Evolutionary conservation across 306 rosid genomes (phyloP), one percentile per base, ranked within the genome.

Genomic region (Luffa aegyptiaca): DNA sequence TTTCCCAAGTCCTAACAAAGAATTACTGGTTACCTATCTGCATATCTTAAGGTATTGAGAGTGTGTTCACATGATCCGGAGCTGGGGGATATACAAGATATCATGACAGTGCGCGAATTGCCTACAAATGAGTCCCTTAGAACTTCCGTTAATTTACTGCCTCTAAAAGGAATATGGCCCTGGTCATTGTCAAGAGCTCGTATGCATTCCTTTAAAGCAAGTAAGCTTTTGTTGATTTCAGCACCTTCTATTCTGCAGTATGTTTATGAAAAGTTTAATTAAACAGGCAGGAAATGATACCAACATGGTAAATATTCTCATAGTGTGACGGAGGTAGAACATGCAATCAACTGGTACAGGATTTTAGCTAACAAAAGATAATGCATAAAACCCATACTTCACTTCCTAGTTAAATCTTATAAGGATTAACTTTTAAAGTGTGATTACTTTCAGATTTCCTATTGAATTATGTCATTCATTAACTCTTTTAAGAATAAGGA

Each of bases 151-250:
- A 96, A 80, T 86, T 96, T 96, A 80, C 99, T 96, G 80, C 99
- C 99, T 88, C 99, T 88, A 86, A 96, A 96, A 82, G 99, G 99
- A 82, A 96, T 96, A 83, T 93, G 99, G 42, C 98, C 98, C 86
- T 96, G 99, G 88, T 96, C 99, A 80, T 90, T 96, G 84, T 96
- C 99, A 78, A 96, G 99, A 82, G 99, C 99, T 88, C 99, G 88
- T 57, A 93, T 96, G 83, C 99, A 96, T 86, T 96, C 99, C 86
- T 96, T 96, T 37, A 96, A 84, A 77, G 99, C 99, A 42, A 96
- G 98, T 90, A 96, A 93, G 90, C 99, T 96, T 87, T 96, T 96
- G 16, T 96, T 96, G 86, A 96, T 96, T 84, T 96, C 99, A 87
- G 99, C 99, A 81, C 99, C 99, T 90, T 96, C 99, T 88, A 96